Percentiles rank a stretch among this genome's conserved stretches.
Evolutionary conservation across 164 flowering plant genomes (phyloP).

Genomic region (Warburgia ugandensis): DNA sequence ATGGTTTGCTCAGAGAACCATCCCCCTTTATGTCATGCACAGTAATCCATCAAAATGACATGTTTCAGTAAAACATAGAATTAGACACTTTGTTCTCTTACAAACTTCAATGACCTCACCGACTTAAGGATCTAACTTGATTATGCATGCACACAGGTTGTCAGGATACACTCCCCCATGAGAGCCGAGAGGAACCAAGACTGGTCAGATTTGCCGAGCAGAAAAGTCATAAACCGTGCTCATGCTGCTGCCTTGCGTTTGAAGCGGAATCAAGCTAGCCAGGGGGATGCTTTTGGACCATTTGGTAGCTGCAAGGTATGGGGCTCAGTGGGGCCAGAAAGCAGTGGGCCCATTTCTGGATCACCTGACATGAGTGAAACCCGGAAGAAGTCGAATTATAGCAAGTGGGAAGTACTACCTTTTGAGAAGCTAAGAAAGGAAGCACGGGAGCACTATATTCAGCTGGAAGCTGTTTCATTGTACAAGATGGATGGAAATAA

Average conservation of each 20-base stretch:
- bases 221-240: slow-evolving; percentile 63
- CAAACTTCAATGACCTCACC: no score
- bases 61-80: no score
- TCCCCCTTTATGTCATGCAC: no score
- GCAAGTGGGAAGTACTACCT: slow-evolving; percentile 84
- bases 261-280: slow-evolving; percentile 49
- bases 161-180: slow-evolving; percentile 98
- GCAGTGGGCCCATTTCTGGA: slow-evolving; percentile 67
- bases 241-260: slow-evolving; percentile 73
- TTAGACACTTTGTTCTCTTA: no score
- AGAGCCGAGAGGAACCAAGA: slow-evolving; percentile 68
- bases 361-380: slow-evolving; percentile 79
- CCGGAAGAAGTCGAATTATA: slow-evolving; percentile 77
- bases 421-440: slow-evolving; percentile 65
- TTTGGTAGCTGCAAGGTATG: slow-evolving; percentile 91
- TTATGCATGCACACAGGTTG: slow-evolving; percentile 40
- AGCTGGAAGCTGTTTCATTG: slow-evolving; percentile 73
- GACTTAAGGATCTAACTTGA: no score
- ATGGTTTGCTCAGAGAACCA: no score
- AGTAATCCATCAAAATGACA: no score
- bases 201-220: slow-evolving; percentile 86
- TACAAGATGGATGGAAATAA: slow-evolving; percentile 98
- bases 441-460: slow-evolving; percentile 57
- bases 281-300: slow-evolving; percentile 44
- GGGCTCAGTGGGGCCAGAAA: slow-evolving; percentile 48